Evolutionary conservation across 2,329 filamentous ascomycete species (phyloP), one percentile per base, ranked within the genome.

Genomic region (Cladosporium sp.): DNA sequence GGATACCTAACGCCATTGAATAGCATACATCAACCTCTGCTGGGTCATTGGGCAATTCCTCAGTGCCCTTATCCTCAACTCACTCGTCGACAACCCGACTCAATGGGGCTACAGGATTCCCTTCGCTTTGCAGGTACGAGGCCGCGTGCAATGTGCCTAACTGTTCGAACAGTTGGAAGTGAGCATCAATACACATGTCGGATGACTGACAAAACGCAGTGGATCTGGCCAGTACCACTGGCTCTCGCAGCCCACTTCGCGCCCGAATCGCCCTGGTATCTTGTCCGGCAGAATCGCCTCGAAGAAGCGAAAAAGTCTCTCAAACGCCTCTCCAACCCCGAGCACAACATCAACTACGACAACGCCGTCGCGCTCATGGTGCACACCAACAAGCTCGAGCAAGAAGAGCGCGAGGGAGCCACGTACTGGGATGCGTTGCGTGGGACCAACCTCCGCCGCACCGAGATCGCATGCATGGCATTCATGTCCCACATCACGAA

Each of bases 1-100:
- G 15, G 10, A 25, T n/a, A 9, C 78, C 22, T 42, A 12, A 44
- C 37, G 70, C 70, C 1, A 45, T 64, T 73, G 5, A 2, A 73
- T 70, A 3, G 65, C 66, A 35, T 74, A 72, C 52, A 68, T 56
- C 25, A 84, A 84, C 62, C 71, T 84, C 37, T 74, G 71, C 61
- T 74, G 71, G 70, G 71, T 70, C 12, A 67, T 74, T 36, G 73
- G 73, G 3, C 70, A 74, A 52, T 63, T 74, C 2, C 61, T 74
- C 20, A 68, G 64, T 17, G 63, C 67, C 3, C 68, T 70, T 22
- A 62, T 74, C 51, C 59, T 73, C 6, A 66, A 68, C 28, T 69
- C 68, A 10, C 60, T 73, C 8, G 62, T 71, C 15, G 58, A 63
- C 20, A 62, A 65, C 19, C 35, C 49, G 0, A 66, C 67, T 37